Evolutionary conservation across 345 rosid species (phyloP), one percentile per base, ranked within the genome.

Genomic region (Microcos paniculata): DNA sequence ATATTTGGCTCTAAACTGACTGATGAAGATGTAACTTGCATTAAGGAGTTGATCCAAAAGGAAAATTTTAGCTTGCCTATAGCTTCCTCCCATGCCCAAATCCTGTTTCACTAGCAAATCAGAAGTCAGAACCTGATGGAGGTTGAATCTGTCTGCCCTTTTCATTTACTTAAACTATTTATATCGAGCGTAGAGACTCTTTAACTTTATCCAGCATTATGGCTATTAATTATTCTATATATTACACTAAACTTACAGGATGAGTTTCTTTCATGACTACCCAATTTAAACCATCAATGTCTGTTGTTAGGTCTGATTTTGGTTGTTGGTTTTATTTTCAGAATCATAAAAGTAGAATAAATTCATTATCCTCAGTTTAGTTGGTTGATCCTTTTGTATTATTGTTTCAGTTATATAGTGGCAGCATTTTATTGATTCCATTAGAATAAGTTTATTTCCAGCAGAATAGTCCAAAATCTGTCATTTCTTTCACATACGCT

Each of bases 81-180:
- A 77, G 75, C 75, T 59, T 70, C 75, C 31, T 61, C 53, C 6
- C 69, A 19, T 49, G 52, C 59, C 35, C 42, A n/a, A 55, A 70
- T 76, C 55, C 13, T 70, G 31, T 77, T 49, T 70, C 18, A n/a
- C 31, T 62, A 24, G 31, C 0, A 11, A n/a, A 9, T 16, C 23
- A 14, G 35, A 64, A n/a, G 9, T 10, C 13, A 51, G 16, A n/a
- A 52, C 56, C 46, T n/a, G 8, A 13, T n/a, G 19, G 28, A 59
- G 18, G 64, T 59, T 59, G 26, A 52, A n/a, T 53, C 26, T 53
- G 13, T 53, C n/a, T 53, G 58, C 2, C 58, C 28, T n/a, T 21
- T 7, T 4, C 58, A 8, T 21, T 8, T 53, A 26, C 53, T 4
- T 49, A 51, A 1, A 23, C 9, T 51, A 23, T 23, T 4, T 51